Conservation (phyloP, 2,329 filamentous ascomycete species). For the Fusarium mexicanum region DNA sequence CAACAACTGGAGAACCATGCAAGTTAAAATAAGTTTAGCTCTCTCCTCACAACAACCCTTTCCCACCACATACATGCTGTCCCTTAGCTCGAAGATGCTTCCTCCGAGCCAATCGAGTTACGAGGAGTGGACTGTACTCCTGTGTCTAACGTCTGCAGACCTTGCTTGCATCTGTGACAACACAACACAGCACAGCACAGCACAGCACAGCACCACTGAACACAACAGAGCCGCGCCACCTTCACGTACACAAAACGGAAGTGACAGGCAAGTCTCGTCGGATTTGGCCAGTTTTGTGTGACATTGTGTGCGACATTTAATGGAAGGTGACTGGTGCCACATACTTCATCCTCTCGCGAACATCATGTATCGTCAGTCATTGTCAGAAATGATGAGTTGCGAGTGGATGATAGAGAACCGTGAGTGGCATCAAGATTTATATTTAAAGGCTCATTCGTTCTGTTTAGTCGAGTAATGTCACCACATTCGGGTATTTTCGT, state of each 20-base stretch:
- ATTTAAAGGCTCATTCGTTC: neutral
- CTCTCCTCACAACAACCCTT: conserved; percentile 21
- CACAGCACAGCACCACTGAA: neutral
- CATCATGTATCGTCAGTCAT: neutral
- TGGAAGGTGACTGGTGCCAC: conserved; percentile 32
- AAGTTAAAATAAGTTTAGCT: conserved; percentile 21
- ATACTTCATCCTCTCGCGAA: conserved; percentile 3
- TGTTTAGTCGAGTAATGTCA: neutral
- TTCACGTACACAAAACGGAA: neutral
- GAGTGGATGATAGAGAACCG: neutral
- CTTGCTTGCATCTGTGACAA: conserved; percentile 13
- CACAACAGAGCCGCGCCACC: conserved; percentile 26
- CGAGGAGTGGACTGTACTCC: neutral
- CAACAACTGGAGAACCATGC: conserved; percentile 10
- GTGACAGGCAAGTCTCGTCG: conserved; percentile 10
- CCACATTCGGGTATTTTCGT: neutral
- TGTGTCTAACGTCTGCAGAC: neutral
- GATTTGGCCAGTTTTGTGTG: conserved; percentile 12
- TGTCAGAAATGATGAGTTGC: neutral
- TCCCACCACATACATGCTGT: conserved; percentile 11
- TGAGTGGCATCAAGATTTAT: neutral
- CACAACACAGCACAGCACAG: neutral
- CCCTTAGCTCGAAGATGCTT: neutral
- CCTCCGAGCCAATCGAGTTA: conserved; percentile 9
- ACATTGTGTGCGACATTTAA: conserved; percentile 20